Evolutionary conservation across 768 basidiomycete species (phyloP).

Genomic region (Leccinum sublutescens): DNA sequence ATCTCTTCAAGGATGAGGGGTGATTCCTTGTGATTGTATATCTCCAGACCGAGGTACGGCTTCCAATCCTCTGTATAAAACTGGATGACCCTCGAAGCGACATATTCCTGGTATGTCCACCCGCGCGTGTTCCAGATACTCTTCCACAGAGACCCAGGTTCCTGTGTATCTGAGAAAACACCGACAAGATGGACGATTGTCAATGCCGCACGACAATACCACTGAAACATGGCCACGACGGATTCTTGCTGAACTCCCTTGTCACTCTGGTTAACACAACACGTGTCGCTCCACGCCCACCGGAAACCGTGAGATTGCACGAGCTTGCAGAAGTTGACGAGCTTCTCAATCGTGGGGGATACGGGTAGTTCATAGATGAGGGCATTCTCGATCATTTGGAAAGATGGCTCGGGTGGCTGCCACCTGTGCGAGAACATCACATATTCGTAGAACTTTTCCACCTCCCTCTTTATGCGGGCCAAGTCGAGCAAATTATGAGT

Average conservation of each 20-base stretch:
- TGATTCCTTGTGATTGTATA: not conserved
- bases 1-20: not conserved
- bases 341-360: not conserved
- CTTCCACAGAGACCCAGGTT: not conserved
- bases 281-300: not conserved
- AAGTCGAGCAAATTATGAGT: not conserved
- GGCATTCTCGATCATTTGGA: too few relatives aligned
- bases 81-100: not conserved
- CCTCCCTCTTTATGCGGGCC: not conserved
- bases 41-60: not conserved
- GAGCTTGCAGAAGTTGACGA: not conserved
- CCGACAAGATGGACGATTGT: not conserved
- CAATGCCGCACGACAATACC: not conserved
- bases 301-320: not conserved
- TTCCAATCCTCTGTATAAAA: not conserved
- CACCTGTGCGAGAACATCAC: not conserved
- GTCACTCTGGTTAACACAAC: not conserved
- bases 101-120: not conserved
- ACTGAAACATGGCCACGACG: not conserved
- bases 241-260: not conserved
- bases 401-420: not conserved
- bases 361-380: too few relatives aligned
- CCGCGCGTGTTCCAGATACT: not conserved
- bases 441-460: not conserved
- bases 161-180: not conserved